These are phyloP conservation scores for Nicotiana obtusifolia DNA, from an alignment of 257 asterid genomes.

Conservation along the genomic window DNA sequence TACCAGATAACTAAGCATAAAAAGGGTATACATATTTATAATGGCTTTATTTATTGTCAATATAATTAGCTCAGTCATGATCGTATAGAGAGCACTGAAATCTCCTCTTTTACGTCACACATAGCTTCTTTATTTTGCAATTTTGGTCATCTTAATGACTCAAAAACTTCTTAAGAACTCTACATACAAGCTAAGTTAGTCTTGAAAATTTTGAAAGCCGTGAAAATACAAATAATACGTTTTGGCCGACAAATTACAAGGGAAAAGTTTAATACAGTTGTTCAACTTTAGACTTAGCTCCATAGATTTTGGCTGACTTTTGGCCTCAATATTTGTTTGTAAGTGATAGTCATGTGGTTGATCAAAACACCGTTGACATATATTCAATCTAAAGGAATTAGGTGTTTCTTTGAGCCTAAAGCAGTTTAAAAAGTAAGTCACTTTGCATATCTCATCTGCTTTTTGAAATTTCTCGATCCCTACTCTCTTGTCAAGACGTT, in stretches of 20 bases:
- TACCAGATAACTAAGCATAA: too few species aligned
- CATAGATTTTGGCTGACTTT: conserved; percentile 14
- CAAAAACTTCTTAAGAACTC: too few species aligned
- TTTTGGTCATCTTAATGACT: too few species aligned
- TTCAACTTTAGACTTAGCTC: conserved; percentile 7
- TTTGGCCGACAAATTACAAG: conserved; percentile 12
- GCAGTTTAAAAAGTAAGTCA: not conserved
- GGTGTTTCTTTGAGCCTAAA: not conserved
- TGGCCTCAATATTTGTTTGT: conserved; percentile 18
- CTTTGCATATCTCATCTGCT: not conserved
- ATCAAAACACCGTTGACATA: conserved; percentile 20
- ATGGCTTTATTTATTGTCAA: too few species aligned
- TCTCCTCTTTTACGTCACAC: too few species aligned
- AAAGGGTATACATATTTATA: too few species aligned
- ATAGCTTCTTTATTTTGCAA: too few species aligned
- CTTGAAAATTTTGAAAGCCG: too few species aligned
- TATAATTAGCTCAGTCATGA: too few species aligned
- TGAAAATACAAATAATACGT: too few species aligned
- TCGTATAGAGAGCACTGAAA: too few species aligned
- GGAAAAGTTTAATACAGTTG: conserved; percentile 19
- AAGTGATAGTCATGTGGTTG: conserved; percentile 33
- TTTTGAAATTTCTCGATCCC: not conserved
- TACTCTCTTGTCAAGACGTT: not conserved
- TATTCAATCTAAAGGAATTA: not conserved
- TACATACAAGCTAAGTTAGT: too few species aligned